Conservation (phyloP, 306 rosid genomes). For the Quercus ilex region DNA sequence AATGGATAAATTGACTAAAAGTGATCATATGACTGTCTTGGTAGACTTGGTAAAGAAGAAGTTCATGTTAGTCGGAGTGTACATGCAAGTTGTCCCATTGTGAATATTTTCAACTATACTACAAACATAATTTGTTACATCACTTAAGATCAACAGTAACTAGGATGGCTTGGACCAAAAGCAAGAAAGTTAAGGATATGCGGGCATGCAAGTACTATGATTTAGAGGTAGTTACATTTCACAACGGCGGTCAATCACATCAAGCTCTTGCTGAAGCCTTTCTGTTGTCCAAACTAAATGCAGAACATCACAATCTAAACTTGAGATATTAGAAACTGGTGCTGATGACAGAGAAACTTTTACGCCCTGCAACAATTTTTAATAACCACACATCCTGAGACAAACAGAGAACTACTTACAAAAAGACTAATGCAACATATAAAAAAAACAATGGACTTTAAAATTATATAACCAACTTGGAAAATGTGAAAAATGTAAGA, state of each 20-base stretch:
- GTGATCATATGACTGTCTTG: neutral
- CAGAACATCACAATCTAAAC: conserved; percentile 65
- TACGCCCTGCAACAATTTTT: conserved; percentile 55
- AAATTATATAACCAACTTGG: neutral
- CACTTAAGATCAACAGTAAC: neutral
- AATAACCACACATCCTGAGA: neutral
- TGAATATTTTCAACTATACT: neutral
- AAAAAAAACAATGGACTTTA: neutral
- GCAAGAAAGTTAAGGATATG: neutral
- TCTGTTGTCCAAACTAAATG: conserved; percentile 65
- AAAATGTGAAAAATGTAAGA: neutral
- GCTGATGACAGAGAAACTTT: conserved; percentile 63
- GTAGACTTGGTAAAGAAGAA: neutral
- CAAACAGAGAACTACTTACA: conserved; percentile 9
- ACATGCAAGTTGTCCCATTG: neutral
- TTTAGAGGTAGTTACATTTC: conserved; percentile 44
- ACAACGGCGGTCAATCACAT: conserved; percentile 66
- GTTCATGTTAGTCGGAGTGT: neutral
- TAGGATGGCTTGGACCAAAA: neutral
- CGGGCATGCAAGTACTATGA: conserved; percentile 1
- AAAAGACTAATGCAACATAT: too few relatives aligned
- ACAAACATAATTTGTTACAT: neutral
- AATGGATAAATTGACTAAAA: neutral
- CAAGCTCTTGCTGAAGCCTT: conserved; percentile 79
- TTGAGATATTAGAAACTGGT: conserved; percentile 47